These are phyloP conservation scores for Hydnum rufescens DNA, from an alignment of 768 basidiomycete genomes.

Conservation along the genomic window DNA sequence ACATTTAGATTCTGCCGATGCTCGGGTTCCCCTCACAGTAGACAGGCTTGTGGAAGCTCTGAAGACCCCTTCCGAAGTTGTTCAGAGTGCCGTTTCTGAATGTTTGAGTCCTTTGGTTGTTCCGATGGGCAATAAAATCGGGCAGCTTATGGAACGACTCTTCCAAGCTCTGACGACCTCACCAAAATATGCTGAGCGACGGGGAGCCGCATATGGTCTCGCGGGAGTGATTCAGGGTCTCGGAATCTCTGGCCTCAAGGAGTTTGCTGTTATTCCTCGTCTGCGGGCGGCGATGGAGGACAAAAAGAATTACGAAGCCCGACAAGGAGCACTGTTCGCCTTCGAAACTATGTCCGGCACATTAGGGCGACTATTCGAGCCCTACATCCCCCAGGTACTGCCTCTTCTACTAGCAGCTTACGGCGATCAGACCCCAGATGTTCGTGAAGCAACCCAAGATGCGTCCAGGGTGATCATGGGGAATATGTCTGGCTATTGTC, in stretches of 20 bases:
- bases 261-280: slow-evolving; percentile 55
- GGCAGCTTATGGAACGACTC: slow-evolving; percentile 51
- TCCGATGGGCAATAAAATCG: slow-evolving; percentile 38
- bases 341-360: slow-evolving; percentile 80
- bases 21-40: slow-evolving; percentile 62
- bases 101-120: slow-evolving; percentile 77
- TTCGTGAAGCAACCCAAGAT: slow-evolving; percentile 85
- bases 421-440: slow-evolving; percentile 70
- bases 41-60: slow-evolving; percentile 74
- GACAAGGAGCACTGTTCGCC: slow-evolving; percentile 89
- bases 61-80: slow-evolving; percentile 86
- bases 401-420: slow-evolving; percentile 69
- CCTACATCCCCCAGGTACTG: slow-evolving; percentile 69
- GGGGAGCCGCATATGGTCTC: slow-evolving; percentile 94
- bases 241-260: slow-evolving; percentile 69
- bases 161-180: slow-evolving; percentile 58
- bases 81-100: slow-evolving; percentile 90
- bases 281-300: slow-evolving; percentile 64
- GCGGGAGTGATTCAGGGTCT: slow-evolving; percentile 86
- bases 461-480: slow-evolving; percentile 89
- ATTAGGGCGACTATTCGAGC: slow-evolving; percentile 81
- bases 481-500: slow-evolving; percentile 81
- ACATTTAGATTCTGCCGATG: slow-evolving; percentile 60
- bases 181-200: slow-evolving; percentile 75
- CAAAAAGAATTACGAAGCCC: slow-evolving; percentile 68